Conservation (phyloP, 2,329 filamentous ascomycete species). For the Atkinsonella texensis region DNA sequence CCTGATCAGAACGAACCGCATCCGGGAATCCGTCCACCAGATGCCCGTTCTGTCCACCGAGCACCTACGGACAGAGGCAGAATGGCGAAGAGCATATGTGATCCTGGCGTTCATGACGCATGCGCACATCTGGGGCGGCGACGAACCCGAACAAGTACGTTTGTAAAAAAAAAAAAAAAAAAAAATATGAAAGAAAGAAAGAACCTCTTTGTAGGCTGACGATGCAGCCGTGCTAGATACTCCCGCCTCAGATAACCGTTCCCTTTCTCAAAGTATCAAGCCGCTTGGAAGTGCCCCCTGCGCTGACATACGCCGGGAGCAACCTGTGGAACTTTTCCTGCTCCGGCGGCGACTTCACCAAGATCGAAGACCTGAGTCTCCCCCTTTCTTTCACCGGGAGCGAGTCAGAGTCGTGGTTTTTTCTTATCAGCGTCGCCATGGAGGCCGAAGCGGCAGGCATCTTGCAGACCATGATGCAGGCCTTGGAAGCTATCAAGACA, state of each 20-base stretch:
- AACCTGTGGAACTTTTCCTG: slow-evolving; percentile 85
- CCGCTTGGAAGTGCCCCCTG: slow-evolving; percentile 69
- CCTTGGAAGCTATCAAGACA: slow-evolving; percentile 55
- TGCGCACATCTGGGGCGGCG: slow-evolving; percentile 81
- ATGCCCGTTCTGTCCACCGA: slow-evolving; percentile 61
- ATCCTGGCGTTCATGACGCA: slow-evolving; percentile 71
- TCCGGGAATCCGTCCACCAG: slow-evolving; percentile 50
- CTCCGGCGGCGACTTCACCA: slow-evolving; percentile 38
- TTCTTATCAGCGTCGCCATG: slow-evolving; percentile 78
- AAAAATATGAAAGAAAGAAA: too few species aligned
- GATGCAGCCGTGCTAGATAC: slow-evolving; percentile 24
- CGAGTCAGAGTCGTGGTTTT: slow-evolving; percentile 89
- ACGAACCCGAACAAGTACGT: slow-evolving; percentile 57
- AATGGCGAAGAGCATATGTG: slow-evolving; percentile 75
- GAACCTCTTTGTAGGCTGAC: too few species aligned
- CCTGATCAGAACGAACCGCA: slow-evolving; percentile 49
- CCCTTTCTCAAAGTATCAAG: slow-evolving; percentile 63
- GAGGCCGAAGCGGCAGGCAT: slow-evolving; percentile 68
- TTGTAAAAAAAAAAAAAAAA: too few species aligned
- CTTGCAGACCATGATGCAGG: slow-evolving; percentile 65
- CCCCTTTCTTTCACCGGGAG: slow-evolving; percentile 81
- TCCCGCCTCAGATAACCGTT: slow-evolving; percentile 66
- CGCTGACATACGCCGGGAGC: slow-evolving; percentile 79
- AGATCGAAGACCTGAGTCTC: slow-evolving; percentile 56
- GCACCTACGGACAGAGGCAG: slow-evolving; percentile 47